phyloP scores from a whole-genome alignment of 2,329 filamentous ascomycete genomes.

The Aspergillus luchuensis region DNA sequence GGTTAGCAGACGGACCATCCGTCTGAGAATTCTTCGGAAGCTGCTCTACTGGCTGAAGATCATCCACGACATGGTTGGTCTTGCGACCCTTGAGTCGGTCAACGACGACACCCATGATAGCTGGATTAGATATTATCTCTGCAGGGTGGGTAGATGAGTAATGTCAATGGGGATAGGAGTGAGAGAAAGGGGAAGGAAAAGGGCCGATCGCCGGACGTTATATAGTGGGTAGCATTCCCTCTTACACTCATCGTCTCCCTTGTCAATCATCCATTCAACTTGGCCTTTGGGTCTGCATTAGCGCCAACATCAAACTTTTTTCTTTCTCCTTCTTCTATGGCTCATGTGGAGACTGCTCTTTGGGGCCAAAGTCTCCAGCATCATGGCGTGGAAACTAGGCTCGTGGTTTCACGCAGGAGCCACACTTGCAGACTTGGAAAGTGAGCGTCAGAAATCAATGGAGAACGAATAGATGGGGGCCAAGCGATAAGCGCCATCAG shows the following conservation, averaged over 20 bases:
- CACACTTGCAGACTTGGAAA: neutral
- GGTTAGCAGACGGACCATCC: neutral
- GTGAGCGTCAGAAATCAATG: too few species aligned
- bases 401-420: neutral
- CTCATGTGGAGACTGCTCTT: neutral
- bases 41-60: neutral
- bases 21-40: neutral
- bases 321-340: neutral
- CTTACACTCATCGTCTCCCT: neutral
- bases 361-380: neutral
- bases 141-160: neutral
- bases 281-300: neutral
- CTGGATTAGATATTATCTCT: neutral
- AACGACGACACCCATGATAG: slow-evolving; percentile 6
- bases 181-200: neutral
- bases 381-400: neutral
- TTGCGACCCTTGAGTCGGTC: slow-evolving; percentile 8
- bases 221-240: neutral
- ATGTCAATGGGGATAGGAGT: too few species aligned
- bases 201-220: neutral
- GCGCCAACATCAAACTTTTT: neutral
- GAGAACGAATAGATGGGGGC: neutral
- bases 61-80: slow-evolving; percentile 7
- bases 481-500: neutral
- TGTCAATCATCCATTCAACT: neutral